phyloP scores from a whole-genome alignment of 768 basidiomycete species.

The Kwoniella pini region DNA sequence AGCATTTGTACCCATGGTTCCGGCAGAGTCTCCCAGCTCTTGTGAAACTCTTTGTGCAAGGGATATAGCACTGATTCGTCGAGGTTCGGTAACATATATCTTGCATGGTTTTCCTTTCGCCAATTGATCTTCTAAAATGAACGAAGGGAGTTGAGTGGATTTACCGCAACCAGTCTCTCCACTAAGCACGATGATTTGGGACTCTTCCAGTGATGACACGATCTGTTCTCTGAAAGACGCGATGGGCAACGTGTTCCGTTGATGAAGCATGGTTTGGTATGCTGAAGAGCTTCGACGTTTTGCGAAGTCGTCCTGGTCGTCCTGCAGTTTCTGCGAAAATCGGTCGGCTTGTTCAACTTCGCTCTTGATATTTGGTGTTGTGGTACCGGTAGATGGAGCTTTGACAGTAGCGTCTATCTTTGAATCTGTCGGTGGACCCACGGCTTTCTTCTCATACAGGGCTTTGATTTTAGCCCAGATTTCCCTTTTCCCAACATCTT shows the following conservation, averaged over 20 bases:
- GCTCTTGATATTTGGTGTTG: background rate
- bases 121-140: constrained; percentile 87
- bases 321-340: constrained; percentile 61
- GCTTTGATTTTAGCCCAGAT: constrained; percentile 70
- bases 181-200: constrained; percentile 84
- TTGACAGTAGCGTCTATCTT: background rate
- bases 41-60: constrained; percentile 91
- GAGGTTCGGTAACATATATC: constrained; percentile 92
- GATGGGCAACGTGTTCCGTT: constrained; percentile 81
- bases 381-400: background rate
- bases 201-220: constrained; percentile 65
- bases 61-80: constrained; percentile 93
- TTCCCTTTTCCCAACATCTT: constrained; percentile 66
- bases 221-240: constrained; percentile 77
- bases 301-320: constrained; percentile 62
- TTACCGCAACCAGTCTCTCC: constrained; percentile 88
- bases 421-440: background rate
- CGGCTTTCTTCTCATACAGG: constrained; percentile 60
- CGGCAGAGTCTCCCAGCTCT: constrained; percentile 80
- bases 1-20: constrained; percentile 69
- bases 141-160: constrained; percentile 92
- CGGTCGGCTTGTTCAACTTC: background rate
- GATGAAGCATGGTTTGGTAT: constrained; percentile 86
- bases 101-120: constrained; percentile 78
- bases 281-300: constrained; percentile 64